Percentiles rank a stretch among this genome's conserved stretches.
Conservation (phyloP, 208 protist genomes). For the Crithidia fasciculata region DNA sequence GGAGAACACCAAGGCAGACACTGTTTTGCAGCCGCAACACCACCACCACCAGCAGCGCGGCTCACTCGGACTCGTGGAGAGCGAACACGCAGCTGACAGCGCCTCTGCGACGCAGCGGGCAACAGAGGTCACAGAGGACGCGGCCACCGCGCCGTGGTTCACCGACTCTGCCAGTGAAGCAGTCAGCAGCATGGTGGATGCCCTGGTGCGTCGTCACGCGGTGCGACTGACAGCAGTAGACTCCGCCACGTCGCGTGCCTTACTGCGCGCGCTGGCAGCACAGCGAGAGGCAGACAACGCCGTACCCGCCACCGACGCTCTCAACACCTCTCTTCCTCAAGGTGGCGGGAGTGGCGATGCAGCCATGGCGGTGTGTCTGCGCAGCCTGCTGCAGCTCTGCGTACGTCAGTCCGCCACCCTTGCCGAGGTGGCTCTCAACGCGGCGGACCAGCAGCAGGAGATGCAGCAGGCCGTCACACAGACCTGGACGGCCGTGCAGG, state of each 20-base stretch:
- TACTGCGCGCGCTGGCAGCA: conserved; percentile 23
- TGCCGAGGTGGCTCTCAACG: conserved; percentile 27
- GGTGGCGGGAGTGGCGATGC: not conserved
- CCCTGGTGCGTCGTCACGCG: conserved; percentile 26
- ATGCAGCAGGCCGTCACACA: conserved; percentile 33
- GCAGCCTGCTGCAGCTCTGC: conserved; percentile 33
- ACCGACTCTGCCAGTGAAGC: conserved; percentile 19
- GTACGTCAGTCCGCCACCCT: conserved; percentile 31
- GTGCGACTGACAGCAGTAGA: conserved; percentile 30
- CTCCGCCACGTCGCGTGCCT: conserved; percentile 21
- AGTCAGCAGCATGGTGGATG: conserved; percentile 30
- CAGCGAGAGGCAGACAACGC: conserved; percentile 22
- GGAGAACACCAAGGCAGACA: not conserved
- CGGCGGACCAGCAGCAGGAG: conserved; percentile 25
- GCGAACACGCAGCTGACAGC: not conserved
- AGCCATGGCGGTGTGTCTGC: conserved; percentile 28
- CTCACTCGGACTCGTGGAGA: conserved; percentile 6
- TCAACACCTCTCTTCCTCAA: not conserved
- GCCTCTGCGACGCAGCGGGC: not conserved
- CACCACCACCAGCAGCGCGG: not conserved
- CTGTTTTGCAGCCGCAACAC: not conserved
- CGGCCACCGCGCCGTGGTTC: conserved; percentile 17
- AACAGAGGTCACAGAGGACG: not conserved
- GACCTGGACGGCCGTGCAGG: conserved; percentile 36
- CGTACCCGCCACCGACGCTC: not conserved